Evolutionary conservation across 2,329 filamentous ascomycete genomes (phyloP).

Genomic region (Emmonsia crescens): DNA sequence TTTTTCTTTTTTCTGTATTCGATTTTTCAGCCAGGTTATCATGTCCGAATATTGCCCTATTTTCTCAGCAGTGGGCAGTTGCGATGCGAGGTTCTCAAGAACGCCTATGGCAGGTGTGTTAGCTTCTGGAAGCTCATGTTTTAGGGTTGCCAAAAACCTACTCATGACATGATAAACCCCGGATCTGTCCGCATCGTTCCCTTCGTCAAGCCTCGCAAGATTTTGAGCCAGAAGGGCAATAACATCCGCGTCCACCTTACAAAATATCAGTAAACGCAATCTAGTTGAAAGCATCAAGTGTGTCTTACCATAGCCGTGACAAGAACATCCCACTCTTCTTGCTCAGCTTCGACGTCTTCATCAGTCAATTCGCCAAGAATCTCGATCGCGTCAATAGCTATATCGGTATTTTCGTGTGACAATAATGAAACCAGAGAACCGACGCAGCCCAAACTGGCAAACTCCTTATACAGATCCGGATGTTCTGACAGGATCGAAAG

Average conservation of each 20-base stretch:
- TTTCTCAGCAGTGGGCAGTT: constrained; percentile 54
- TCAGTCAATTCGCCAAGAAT: constrained; percentile 86
- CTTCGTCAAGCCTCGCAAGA: constrained; percentile 69
- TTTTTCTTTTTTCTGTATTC: constrained; percentile 59
- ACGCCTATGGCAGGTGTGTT: constrained; percentile 38
- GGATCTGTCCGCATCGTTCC: constrained; percentile 58
- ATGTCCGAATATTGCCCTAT: constrained; percentile 60
- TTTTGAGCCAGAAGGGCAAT: constrained; percentile 39
- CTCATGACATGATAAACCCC: constrained; percentile 78
- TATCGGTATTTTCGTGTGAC: constrained; percentile 93
- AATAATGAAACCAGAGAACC: constrained; percentile 68
- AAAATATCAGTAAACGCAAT: constrained; percentile 7
- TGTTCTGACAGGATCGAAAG: constrained; percentile 82
- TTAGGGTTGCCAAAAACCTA: constrained; percentile 14
- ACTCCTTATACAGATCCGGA: constrained; percentile 68
- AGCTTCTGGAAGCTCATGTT: constrained; percentile 7
- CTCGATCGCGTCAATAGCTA: constrained; percentile 83
- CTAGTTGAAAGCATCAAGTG: not conserved
- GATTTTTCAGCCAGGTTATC: constrained; percentile 64
- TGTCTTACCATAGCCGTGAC: constrained; percentile 48
- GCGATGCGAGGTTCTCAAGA: constrained; percentile 74
- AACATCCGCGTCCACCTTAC: constrained; percentile 33
- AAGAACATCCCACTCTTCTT: constrained; percentile 68
- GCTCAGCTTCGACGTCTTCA: constrained; percentile 74
- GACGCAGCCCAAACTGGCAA: constrained; percentile 62